Conservation (phyloP, 2,329 filamentous ascomycete species). For the Ophiocordyceps camponoti-saundersi region DNA sequence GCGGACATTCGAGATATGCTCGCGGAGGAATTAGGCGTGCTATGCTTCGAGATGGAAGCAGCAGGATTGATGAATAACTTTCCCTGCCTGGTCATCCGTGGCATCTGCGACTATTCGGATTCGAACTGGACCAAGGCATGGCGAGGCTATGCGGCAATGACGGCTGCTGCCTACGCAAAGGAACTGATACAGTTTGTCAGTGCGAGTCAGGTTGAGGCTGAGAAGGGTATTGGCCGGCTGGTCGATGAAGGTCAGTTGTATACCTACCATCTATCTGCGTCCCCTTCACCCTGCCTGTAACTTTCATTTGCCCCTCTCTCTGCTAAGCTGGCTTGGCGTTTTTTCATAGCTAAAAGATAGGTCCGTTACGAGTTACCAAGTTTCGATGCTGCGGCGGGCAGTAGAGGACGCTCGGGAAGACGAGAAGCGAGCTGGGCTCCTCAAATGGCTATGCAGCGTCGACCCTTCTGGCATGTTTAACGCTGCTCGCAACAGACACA, state of each 20-base stretch:
- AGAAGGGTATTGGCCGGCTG: background rate
- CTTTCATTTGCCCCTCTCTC: no score
- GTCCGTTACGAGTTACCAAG: background rate
- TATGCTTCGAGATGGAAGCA: background rate
- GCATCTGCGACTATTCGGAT: conserved; percentile 18
- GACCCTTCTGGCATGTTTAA: background rate
- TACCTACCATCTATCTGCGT: no score
- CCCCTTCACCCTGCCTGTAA: background rate
- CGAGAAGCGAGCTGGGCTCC: background rate
- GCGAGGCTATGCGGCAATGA: conserved; percentile 12
- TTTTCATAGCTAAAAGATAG: no score
- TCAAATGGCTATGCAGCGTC: background rate
- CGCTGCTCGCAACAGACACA: background rate
- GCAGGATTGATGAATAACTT: conserved; percentile 6
- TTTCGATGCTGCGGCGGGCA: background rate
- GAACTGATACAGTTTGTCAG: conserved; percentile 3
- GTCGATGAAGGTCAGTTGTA: background rate
- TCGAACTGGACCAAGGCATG: conserved; percentile 12
- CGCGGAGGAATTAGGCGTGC: conserved; percentile 6
- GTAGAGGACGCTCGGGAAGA: background rate
- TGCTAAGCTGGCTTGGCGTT: no score
- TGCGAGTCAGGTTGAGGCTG: background rate
- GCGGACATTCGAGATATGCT: conserved; percentile 8
- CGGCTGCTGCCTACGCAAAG: conserved; percentile 11
- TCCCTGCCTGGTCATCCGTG: conserved; percentile 14